Conservation (phyloP, 1,284 basidiomycete genomes). For the Boletus semigastroideus region DNA sequence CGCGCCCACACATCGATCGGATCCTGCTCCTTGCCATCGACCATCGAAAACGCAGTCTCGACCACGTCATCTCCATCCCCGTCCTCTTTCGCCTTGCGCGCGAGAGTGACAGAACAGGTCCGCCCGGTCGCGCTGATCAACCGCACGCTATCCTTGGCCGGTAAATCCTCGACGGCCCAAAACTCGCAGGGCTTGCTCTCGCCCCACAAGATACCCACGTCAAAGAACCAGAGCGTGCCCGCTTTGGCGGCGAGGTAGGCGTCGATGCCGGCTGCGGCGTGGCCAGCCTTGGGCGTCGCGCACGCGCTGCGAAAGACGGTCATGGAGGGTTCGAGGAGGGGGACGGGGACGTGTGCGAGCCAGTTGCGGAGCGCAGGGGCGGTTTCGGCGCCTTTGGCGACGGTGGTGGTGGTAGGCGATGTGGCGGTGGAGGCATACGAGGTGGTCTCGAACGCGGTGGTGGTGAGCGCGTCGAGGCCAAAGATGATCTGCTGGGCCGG, state of each 20-base stretch:
- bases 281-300: constrained; percentile 35
- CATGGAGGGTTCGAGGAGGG: constrained; percentile 49
- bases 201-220: constrained; percentile 67
- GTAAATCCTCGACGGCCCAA: constrained; percentile 49
- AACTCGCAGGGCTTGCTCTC: constrained; percentile 73
- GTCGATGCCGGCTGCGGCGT: constrained; percentile 56
- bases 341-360: constrained; percentile 47
- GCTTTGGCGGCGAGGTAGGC: constrained; percentile 68
- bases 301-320: constrained; percentile 56
- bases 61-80: constrained; percentile 36
- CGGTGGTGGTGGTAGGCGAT: constrained; percentile 24
- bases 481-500: constrained; percentile 56
- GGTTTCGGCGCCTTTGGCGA: constrained; percentile 53
- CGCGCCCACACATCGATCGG: constrained; percentile 65
- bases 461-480: constrained; percentile 56
- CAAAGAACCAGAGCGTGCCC: constrained; percentile 71
- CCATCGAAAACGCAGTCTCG: constrained; percentile 67
- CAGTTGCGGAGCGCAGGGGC: constrained; percentile 50
- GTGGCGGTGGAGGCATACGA: constrained; percentile 32
- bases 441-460: constrained; percentile 42
- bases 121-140: constrained; percentile 65
- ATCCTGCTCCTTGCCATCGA: constrained; percentile 68
- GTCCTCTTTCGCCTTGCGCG: constrained; percentile 44
- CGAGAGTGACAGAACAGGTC: constrained; percentile 61
- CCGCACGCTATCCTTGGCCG: constrained; percentile 52